Percentiles rank a stretch among this genome's conserved stretches.
Evolutionary conservation across 345 rosid genomes (phyloP).

Genomic region (Acer negundo): DNA sequence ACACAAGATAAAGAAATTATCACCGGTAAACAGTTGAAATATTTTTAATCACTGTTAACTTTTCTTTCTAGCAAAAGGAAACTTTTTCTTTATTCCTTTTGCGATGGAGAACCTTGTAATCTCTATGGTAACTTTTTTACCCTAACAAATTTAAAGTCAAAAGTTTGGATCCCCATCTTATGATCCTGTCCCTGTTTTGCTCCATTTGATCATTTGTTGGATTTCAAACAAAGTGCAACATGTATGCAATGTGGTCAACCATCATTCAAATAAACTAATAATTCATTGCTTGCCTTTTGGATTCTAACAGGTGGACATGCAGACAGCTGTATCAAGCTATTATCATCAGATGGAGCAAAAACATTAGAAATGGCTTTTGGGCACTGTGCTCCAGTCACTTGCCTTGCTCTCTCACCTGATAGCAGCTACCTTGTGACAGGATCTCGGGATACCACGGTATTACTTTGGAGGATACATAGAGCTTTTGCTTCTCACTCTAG

Average conservation of each 20-base stretch:
- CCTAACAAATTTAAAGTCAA: not conserved
- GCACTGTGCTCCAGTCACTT: constrained; percentile 97
- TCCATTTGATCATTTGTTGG: not conserved
- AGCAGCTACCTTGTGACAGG: constrained; percentile 89
- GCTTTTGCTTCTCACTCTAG: constrained; percentile 53
- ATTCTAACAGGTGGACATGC: constrained; percentile 80
- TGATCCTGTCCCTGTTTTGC: not conserved
- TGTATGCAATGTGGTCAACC: not conserved
- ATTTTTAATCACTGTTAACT: not conserved
- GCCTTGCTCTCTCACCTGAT: constrained; percentile 89
- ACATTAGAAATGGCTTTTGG: constrained; percentile 83
- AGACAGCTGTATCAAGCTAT: constrained; percentile 84
- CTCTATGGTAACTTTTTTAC: not conserved
- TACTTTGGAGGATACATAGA: constrained; percentile 90
- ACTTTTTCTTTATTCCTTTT: not conserved
- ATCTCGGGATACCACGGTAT: constrained; percentile 76
- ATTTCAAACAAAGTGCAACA: not conserved
- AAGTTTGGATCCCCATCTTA: not conserved
- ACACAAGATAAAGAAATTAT: constrained; percentile 79
- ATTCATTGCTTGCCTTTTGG: constrained; percentile 7
- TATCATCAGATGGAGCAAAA: constrained; percentile 90
- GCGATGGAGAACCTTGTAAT: not conserved
- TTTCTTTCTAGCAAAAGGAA: not conserved
- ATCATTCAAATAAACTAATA: not conserved
- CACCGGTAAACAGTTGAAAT: constrained; percentile 54